Evolutionary conservation across 495 filamentous ascomycete genomes (phyloP).

Genomic region (Aspergillus nanangensis): DNA sequence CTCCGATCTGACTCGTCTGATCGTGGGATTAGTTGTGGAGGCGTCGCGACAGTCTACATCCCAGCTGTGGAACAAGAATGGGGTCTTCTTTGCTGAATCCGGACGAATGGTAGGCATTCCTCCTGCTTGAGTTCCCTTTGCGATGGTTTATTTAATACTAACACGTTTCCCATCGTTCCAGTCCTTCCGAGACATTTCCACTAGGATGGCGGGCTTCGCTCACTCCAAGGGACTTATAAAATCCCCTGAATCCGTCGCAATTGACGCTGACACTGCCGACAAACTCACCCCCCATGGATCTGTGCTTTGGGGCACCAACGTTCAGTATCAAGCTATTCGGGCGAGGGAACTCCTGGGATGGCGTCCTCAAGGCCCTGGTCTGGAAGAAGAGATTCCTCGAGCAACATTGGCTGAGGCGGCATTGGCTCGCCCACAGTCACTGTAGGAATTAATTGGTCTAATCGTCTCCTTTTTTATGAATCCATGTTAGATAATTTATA

Average conservation of each 20-base stretch:
- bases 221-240: slow-evolving; percentile 52
- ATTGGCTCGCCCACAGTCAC: not conserved
- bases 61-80: slow-evolving; percentile 56
- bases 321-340: slow-evolving; percentile 8
- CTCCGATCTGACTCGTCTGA: slow-evolving; percentile 53
- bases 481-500: not conserved
- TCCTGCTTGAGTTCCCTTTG: not conserved
- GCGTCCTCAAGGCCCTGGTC: slow-evolving; percentile 1
- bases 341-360: slow-evolving; percentile 14
- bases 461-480: not conserved
- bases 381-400: slow-evolving; percentile 16
- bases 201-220: slow-evolving; percentile 47
- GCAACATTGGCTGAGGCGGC: slow-evolving; percentile 6
- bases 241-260: slow-evolving; percentile 31
- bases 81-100: slow-evolving; percentile 60
- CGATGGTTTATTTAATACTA: not conserved
- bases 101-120: slow-evolving; percentile 42
- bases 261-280: slow-evolving; percentile 14
- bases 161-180: not conserved
- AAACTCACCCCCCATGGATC: slow-evolving; percentile 13
- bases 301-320: slow-evolving; percentile 34
- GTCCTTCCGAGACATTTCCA: slow-evolving; percentile 52
- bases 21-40: slow-evolving; percentile 48
- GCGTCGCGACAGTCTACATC: slow-evolving; percentile 36
- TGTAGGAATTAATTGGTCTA: not conserved